Percentiles rank a stretch among this genome's conserved stretches.
Conservation (phyloP, 2,329 filamentous ascomycete species). For the Apiospora malaysiana region DNA sequence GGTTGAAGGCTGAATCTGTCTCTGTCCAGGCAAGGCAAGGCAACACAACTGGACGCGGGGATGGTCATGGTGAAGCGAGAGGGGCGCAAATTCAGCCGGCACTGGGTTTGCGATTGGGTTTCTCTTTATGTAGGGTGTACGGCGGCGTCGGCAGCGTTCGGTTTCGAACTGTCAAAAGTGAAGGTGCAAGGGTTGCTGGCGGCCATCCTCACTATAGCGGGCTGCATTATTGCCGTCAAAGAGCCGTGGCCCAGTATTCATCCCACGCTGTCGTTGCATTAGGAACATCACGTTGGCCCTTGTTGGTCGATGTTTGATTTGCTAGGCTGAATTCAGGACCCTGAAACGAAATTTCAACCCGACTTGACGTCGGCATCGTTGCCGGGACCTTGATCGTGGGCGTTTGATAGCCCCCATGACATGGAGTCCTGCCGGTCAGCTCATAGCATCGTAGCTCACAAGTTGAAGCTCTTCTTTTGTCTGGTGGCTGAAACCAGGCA, state of each 20-base stretch:
- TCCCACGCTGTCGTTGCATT: constrained; percentile 9
- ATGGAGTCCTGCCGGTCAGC: background rate
- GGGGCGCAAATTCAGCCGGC: background rate
- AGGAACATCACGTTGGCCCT: background rate
- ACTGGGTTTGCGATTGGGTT: background rate
- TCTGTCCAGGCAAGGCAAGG: background rate
- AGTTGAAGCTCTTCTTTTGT: background rate
- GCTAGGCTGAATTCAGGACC: constrained; percentile 9
- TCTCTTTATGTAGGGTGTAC: constrained; percentile 1
- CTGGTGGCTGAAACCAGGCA: background rate
- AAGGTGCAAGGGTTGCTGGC: constrained; percentile 13
- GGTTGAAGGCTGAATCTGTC: constrained; percentile 12
- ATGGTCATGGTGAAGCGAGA: background rate
- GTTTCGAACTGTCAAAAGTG: constrained; percentile 12
- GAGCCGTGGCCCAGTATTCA: constrained; percentile 8
- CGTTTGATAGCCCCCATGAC: background rate
- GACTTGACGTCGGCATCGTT: background rate
- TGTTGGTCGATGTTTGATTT: constrained; percentile 1
- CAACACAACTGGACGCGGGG: background rate
- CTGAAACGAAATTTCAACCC: background rate
- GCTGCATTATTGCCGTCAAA: constrained; percentile 10
- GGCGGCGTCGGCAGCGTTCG: background rate
- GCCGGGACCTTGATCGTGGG: background rate
- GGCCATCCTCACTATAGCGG: constrained; percentile 1
- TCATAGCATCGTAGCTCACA: background rate